Percentiles rank a stretch among this genome's conserved stretches.
Conservation (phyloP, 2,329 filamentous ascomycete species). For the Madurella fahalii region DNA sequence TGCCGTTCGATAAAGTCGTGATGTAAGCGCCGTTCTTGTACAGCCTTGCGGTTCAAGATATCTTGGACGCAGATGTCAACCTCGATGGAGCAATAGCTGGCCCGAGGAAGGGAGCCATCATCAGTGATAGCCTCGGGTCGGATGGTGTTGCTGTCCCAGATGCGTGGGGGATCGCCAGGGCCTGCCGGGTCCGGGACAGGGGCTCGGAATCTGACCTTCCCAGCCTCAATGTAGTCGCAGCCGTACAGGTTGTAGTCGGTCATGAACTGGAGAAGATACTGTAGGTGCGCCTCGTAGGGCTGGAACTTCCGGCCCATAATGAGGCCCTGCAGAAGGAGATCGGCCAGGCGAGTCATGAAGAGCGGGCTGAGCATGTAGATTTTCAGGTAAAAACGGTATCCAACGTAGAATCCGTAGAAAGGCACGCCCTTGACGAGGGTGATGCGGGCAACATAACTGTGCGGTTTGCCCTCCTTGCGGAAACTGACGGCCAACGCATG, state of each 20-base stretch:
- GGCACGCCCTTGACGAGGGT: conserved; percentile 89
- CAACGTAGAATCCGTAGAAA: conserved; percentile 94
- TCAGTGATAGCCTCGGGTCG: conserved; percentile 55
- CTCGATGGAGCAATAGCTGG: conserved; percentile 85
- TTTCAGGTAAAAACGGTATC: conserved; percentile 87
- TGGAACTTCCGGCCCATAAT: conserved; percentile 82
- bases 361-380: conserved; percentile 88
- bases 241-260: conserved; percentile 96
- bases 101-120: conserved; percentile 62
- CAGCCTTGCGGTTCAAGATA: conserved; percentile 75
- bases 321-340: conserved; percentile 81
- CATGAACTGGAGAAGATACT: conserved; percentile 96
- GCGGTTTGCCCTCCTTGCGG: conserved; percentile 67
- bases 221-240: conserved; percentile 77
- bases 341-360: conserved; percentile 81
- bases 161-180: conserved; percentile 55
- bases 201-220: conserved; percentile 65
- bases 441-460: conserved; percentile 80
- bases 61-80: conserved; percentile 85
- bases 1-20: conserved; percentile 78
- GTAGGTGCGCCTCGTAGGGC: conserved; percentile 89
- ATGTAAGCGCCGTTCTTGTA: conserved; percentile 74
- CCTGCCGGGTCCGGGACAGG: conserved; percentile 70
- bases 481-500: conserved; percentile 85
- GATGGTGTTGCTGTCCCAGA: conserved; percentile 79